phyloP scores from a whole-genome alignment of 1,284 basidiomycete species.

The Termitomyces sp. region DNA sequence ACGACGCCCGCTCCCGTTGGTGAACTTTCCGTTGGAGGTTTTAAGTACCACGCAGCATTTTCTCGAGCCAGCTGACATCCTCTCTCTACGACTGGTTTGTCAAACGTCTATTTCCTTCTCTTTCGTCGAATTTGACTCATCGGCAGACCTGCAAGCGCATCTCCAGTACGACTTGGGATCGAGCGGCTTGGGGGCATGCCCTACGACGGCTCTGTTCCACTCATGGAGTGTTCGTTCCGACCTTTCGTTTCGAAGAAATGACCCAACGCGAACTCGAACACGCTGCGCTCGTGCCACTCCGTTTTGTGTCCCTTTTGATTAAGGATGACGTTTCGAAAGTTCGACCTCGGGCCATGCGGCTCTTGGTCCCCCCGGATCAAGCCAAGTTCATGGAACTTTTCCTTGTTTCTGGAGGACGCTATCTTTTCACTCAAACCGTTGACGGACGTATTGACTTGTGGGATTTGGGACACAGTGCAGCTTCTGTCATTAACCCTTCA shows the following conservation, averaged over 20 bases:
- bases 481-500: constrained; percentile 2
- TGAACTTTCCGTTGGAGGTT: constrained; percentile 5
- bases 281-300: constrained; percentile 3
- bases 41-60: not conserved
- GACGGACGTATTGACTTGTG: constrained; percentile 5
- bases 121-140: not conserved
- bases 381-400: constrained; percentile 5
- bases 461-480: constrained; percentile 7
- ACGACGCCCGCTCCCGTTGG: not conserved
- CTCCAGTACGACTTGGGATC: constrained; percentile 1
- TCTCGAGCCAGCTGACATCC: constrained; percentile 7
- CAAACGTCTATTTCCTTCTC: not conserved
- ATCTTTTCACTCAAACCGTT: constrained; percentile 7
- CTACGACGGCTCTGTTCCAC: constrained; percentile 2
- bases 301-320: constrained; percentile 2
- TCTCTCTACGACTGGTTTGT: constrained; percentile 9
- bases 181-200: not conserved
- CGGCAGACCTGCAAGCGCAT: constrained; percentile 6
- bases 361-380: not conserved
- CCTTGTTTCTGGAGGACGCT: constrained; percentile 8
- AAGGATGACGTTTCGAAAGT: not conserved
- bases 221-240: constrained; percentile 2
- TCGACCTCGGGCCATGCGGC: constrained; percentile 1
- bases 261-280: constrained; percentile 3
- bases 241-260: constrained; percentile 6